A percentile compares a stretch with the other conserved stretches of the same genome.
phyloP scores from a whole-genome alignment of 306 rosid species.

The Rubus parviflorus region DNA sequence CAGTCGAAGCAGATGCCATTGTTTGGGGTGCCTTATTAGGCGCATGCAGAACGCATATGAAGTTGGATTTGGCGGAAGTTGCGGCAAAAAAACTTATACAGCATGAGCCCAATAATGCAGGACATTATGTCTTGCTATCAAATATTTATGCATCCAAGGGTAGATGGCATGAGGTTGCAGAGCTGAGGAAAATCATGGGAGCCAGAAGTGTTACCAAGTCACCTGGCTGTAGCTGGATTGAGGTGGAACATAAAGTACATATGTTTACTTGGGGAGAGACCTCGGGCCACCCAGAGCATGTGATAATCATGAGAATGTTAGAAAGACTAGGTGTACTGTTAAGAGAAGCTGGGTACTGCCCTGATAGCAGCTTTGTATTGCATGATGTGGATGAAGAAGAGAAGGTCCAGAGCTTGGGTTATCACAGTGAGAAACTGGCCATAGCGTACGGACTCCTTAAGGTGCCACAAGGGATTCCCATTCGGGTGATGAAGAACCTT shows the following conservation, averaged over 20 bases:
- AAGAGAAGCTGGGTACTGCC: slow-evolving; percentile 71
- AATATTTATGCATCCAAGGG: slow-evolving; percentile 60
- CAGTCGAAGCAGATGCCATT: slow-evolving; percentile 64
- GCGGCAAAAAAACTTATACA: slow-evolving; percentile 51
- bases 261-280: slow-evolving; percentile 64
- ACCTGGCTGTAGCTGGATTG: slow-evolving; percentile 81
- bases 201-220: slow-evolving; percentile 54
- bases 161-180: slow-evolving; percentile 61
- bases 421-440: slow-evolving; percentile 77
- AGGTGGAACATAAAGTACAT: slow-evolving; percentile 61
- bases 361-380: slow-evolving; percentile 68
- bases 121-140: slow-evolving; percentile 62
- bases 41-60: slow-evolving; percentile 10
- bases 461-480: slow-evolving; percentile 58
- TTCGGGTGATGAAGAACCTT: slow-evolving; percentile 72
- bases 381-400: slow-evolving; percentile 85
- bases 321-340: slow-evolving; percentile 54
- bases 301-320: slow-evolving; percentile 46
- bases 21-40: slow-evolving; percentile 55
- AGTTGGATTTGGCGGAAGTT: slow-evolving; percentile 50
- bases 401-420: slow-evolving; percentile 57
- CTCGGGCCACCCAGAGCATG: slow-evolving; percentile 62
- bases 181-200: slow-evolving; percentile 45
- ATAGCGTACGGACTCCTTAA: slow-evolving; percentile 70
- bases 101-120: slow-evolving; percentile 66